Base-by-base conservation (phyloP, 352 stramenopile genomes). In the Phytopythium litorale region DNA sequence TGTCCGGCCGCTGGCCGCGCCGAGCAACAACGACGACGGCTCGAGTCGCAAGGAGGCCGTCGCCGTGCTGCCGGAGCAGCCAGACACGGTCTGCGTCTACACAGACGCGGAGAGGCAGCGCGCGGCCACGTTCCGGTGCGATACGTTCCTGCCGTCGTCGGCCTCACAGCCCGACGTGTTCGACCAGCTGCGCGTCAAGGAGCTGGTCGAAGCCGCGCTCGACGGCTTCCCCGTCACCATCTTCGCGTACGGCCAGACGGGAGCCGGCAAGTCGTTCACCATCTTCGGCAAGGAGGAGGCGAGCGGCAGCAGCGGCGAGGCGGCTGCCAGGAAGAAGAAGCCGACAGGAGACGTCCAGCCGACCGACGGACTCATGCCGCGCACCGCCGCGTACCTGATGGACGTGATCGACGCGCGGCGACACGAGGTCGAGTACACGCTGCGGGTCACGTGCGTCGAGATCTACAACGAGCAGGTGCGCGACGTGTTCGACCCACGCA, bases 401-500 rank as follows among this genome's bases (percentile, higher is more conserved):
- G 58, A 72, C 11, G 33, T 72, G n/a, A 76, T 89, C 58, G 70
- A 78, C 25, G 52, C 58, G 28, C 66, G 75, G 8, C 67, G 63
- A 1, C 53, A 64, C 19, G 58, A 83, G 18, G 64, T 81, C n/a
- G 72, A 76, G 40, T 90, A 88, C 55, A 85, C 70, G 1, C 43
- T 90, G 15, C 83, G 83, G 25, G 70, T 92, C 46, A 88, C 80
- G 11, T 89, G 79, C 59, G 80, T 90, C 35, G 83, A 92, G 65
- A 87, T 92, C 58, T 92, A 90, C 76, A 90, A 89, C 49, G 83
- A 90, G 53, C 70, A 79, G 53, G 80, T 90, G 23, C 72, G 75
- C 4, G 83, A 90, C 52, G 67, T 89, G 7, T 89, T 89, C 37
- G 79, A 88, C 25, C 62, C 79, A 8, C 79, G 72, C 16, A 85